These are phyloP conservation scores for Xylaria curta DNA, from an alignment of 495 filamentous ascomycete species.

Conservation along the genomic window DNA sequence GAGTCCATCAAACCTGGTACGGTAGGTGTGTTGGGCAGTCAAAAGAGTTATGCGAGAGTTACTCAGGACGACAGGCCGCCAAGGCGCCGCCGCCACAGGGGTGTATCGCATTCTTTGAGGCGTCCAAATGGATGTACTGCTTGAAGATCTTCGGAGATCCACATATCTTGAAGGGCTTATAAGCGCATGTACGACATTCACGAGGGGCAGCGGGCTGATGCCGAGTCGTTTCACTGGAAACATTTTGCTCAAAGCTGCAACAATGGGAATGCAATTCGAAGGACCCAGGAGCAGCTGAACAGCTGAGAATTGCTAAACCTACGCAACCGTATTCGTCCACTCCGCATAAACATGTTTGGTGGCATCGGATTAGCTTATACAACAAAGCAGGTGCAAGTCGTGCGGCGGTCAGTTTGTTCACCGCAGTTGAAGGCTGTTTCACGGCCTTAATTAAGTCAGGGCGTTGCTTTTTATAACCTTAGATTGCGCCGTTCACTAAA, in stretches of 20 bases:
- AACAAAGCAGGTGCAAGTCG: not conserved
- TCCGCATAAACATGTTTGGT: not conserved
- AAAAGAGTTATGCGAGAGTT: conserved; percentile 10
- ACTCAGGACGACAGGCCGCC: conserved; percentile 10
- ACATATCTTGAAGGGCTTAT: not conserved
- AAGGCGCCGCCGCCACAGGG: not conserved
- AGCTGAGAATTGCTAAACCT: not conserved
- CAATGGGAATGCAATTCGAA: not conserved
- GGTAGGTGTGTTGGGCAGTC: not conserved
- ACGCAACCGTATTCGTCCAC: conserved; percentile 11
- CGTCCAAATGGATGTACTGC: conserved; percentile 1
- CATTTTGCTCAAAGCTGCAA: not conserved
- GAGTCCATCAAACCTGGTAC: not conserved
- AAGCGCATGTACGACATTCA: not conserved
- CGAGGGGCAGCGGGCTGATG: not conserved
- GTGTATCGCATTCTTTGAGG: conserved; percentile 9
- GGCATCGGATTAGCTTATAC: not conserved
- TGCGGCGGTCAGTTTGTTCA: conserved; percentile 4
- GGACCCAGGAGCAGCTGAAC: not conserved
- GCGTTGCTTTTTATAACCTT: conserved; percentile 12
- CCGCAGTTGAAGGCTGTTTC: not conserved
- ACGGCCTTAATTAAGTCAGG: conserved; percentile 5
- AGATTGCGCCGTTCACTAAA: not conserved
- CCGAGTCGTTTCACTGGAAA: conserved; percentile 1
- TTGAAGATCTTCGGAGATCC: not conserved